Percentiles rank a stretch among this genome's conserved stretches.
phyloP scores from a whole-genome alignment of 768 basidiomycete genomes.

The Lanmaoa rubissima region DNA sequence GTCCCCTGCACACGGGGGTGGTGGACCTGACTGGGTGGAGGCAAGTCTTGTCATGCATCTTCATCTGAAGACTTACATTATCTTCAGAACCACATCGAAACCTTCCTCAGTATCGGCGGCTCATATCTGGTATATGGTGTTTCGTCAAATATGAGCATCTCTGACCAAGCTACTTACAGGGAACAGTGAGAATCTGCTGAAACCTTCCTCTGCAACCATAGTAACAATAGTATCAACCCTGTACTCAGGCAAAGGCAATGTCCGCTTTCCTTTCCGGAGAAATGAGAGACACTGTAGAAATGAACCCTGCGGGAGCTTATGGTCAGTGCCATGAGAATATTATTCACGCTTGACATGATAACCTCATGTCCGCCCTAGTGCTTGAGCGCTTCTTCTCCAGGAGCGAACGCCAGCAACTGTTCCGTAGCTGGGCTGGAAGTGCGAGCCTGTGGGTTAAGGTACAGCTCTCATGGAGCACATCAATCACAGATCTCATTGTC shows the following conservation, averaged over 20 bases:
- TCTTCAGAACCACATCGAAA: constrained; percentile 75
- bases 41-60: constrained; percentile 34
- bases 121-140: constrained; percentile 67
- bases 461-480: neutral
- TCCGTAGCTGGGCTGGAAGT: constrained; percentile 94
- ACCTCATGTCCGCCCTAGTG: constrained; percentile 39
- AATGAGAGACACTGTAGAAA: constrained; percentile 89
- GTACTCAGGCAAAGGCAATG: constrained; percentile 87
- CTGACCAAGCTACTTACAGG: constrained; percentile 39
- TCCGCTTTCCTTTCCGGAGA: constrained; percentile 93
- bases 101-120: constrained; percentile 81
- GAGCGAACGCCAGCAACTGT: constrained; percentile 82
- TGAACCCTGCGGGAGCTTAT: constrained; percentile 79
- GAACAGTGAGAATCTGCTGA: constrained; percentile 56
- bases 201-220: neutral
- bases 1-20: constrained; percentile 74
- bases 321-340: constrained; percentile 37
- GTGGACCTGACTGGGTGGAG: constrained; percentile 90
- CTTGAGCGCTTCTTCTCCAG: constrained; percentile 89
- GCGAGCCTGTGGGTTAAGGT: constrained; percentile 95
- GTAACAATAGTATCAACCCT: neutral
- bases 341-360: neutral
- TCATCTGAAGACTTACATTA: neutral
- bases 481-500: neutral
- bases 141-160: neutral